Evolutionary conservation across 345 rosid species (phyloP).

Genomic region (Eucalyptus marginata): DNA sequence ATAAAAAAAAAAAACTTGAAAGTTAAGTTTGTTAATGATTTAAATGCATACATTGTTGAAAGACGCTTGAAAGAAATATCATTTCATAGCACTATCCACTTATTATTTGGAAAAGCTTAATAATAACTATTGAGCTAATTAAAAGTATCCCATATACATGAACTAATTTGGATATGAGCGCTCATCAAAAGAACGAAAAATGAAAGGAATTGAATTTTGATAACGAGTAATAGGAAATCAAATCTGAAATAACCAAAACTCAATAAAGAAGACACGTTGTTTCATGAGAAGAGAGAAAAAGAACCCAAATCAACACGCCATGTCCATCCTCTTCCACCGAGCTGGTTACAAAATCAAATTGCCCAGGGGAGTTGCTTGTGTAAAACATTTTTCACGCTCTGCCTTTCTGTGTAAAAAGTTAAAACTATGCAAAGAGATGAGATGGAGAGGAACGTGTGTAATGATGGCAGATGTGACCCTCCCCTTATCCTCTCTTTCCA

Average conservation of each 20-base stretch:
- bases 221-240: not conserved
- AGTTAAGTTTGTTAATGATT: not conserved
- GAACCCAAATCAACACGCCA: not conserved
- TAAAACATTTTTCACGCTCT: not conserved
- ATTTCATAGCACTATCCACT: not conserved
- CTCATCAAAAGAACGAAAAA: not conserved
- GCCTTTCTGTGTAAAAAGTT: not conserved
- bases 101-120: not conserved
- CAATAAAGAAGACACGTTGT: not conserved
- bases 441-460: not conserved
- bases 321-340: not conserved
- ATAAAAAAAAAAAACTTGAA: not conserved
- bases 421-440: not conserved
- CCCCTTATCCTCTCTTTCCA: not conserved
- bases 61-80: not conserved
- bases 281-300: not conserved
- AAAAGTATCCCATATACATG: not conserved
- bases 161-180: rapidly evolving
- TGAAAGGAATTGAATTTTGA: not conserved
- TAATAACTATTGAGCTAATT: not conserved
- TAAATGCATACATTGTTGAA: not conserved
- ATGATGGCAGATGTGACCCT: not conserved
- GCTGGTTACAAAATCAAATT: not conserved
- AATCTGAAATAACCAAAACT: not conserved
- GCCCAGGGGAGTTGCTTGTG: not conserved